Evolutionary conservation across 371 early-diverging fungal genomes (phyloP), one percentile per base, ranked within the genome.

Genomic region (Dinochytrium kinnereticum): DNA sequence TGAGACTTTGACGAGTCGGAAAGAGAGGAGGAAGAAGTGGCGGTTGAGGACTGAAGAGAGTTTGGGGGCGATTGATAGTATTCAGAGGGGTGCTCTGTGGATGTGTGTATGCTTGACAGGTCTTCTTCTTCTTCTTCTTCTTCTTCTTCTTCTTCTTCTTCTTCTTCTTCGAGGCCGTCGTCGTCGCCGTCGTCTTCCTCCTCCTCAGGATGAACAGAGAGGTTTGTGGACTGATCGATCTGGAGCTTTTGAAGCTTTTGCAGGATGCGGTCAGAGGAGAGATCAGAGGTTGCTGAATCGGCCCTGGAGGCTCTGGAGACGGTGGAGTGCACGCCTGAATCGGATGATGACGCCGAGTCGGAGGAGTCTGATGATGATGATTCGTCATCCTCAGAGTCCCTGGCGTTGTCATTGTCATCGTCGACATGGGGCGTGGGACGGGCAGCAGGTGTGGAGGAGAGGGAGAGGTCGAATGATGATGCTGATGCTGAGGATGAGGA

Each of bases 41-140:
- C 55, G 10, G 24, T 2, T 24, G 64, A 61, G 13, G 66, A 66
- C 2, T 37, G 15, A 17, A 37, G 38, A 2, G 66, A 66, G 44
- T 66, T 66, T 10, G 66, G 66, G 15, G 66, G 66, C 5, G 66
- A 66, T 10, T 38, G 38, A 44, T 66, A 66, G 44, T 10, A 39
- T 2, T 39, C 44, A 10, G 38, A 44, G n/a, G 66, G 66, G n/a
- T n/a, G 30, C 64, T 37, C 17, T 37, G 57, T 24, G 57, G 57
- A 26, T 55, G 21, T 7, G 13, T 28, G 49, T 44, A 10, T 44
- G 21, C 21, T 44, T 13, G 5, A 5, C 5, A 5, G 55, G 26
- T 61, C 61, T 13, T 33, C 7, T 33, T 7, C 61, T n/a, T 53
- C 17, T n/a, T 53, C n/a, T 5, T 26, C 13, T 13, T 26, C 13